Conservation (phyloP, 2,329 filamentous ascomycete genomes). For the Chaetoscypha palmicola region DNA sequence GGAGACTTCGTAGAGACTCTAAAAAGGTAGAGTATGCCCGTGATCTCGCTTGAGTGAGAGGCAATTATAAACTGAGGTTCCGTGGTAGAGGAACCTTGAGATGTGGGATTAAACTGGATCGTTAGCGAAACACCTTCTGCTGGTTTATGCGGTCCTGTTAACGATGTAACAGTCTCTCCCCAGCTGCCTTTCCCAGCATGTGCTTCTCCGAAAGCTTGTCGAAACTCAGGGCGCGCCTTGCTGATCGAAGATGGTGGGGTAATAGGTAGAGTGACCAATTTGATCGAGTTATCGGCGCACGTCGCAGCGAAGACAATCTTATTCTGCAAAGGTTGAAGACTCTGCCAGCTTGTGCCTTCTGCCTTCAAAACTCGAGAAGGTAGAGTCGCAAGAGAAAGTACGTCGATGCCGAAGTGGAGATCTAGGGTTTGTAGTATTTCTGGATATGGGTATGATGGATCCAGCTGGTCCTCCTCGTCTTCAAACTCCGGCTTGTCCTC, state of each 20-base stretch:
- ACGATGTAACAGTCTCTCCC: slow-evolving; percentile 50
- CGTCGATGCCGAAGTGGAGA: slow-evolving; percentile 50
- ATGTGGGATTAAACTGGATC: slow-evolving; percentile 32
- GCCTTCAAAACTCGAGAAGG: slow-evolving; percentile 43
- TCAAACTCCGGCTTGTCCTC: slow-evolving; percentile 54
- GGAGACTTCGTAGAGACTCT: slow-evolving; percentile 40
- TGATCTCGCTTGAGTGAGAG: slow-evolving; percentile 52
- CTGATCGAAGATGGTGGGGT: slow-evolving; percentile 54
- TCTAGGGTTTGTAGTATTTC: slow-evolving; percentile 55
- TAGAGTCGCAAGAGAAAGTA: slow-evolving; percentile 48
- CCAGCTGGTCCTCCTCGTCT: slow-evolving; percentile 38
- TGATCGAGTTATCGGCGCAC: slow-evolving; percentile 50
- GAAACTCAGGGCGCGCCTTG: slow-evolving; percentile 48
- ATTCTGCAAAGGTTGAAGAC: slow-evolving; percentile 43
- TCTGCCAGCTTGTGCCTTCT: slow-evolving; percentile 41
- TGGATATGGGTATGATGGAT: slow-evolving; percentile 37
- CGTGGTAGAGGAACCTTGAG: slow-evolving; percentile 20
- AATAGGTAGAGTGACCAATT: slow-evolving; percentile 51
- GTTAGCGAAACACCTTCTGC: slow-evolving; percentile 51
- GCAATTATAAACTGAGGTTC: slow-evolving; percentile 49
- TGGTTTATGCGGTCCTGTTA: slow-evolving; percentile 46
- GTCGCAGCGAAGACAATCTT: slow-evolving; percentile 56
- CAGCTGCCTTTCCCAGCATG: slow-evolving; percentile 55
- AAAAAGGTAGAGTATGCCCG: slow-evolving; percentile 52
- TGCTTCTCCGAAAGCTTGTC: slow-evolving; percentile 43